phyloP scores from a whole-genome alignment of 192 early-diverging fungal genomes.

The Radiomyces spectabilis region DNA sequence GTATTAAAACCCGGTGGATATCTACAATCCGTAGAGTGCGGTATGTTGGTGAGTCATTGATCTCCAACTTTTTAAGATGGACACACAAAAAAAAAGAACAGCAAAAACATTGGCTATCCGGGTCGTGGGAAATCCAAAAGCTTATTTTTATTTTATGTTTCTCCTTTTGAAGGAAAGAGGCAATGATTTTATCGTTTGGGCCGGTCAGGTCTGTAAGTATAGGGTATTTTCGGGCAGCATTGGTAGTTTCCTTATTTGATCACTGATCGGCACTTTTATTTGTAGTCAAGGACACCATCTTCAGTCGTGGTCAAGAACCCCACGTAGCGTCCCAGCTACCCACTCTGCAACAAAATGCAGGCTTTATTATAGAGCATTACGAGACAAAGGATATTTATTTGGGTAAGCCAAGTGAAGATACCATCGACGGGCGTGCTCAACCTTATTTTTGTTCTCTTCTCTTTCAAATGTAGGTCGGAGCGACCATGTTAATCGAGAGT shows the following conservation, averaged over 20 bases:
- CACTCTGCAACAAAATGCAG: not conserved
- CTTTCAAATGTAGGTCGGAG: not conserved
- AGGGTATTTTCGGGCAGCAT: not conserved
- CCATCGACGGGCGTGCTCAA: too few species aligned
- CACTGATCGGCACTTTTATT: constrained; percentile 2
- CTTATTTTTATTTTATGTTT: not conserved
- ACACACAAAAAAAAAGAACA: not conserved
- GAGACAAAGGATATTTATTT: not conserved
- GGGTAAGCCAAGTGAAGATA: too few species aligned
- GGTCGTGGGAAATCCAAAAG: not conserved
- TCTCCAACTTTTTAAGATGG: too few species aligned
- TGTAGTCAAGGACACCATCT: constrained; percentile 5
- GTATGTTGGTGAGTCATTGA: constrained; percentile 15
- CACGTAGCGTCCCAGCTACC: constrained; percentile 1
- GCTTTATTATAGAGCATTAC: not conserved
- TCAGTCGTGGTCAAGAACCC: constrained; percentile 16
- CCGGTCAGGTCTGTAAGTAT: constrained; percentile 4
- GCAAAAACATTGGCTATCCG: not conserved
- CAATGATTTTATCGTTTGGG: constrained; percentile 3
- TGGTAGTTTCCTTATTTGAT: not conserved
- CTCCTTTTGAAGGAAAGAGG: constrained; percentile 3
- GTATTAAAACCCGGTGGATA: constrained; percentile 21
- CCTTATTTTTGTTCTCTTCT: not conserved
- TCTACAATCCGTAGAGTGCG: constrained; percentile 12
- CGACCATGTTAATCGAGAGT: constrained; percentile 12